These are phyloP conservation scores for Coprinellus micaceus DNA, from an alignment of 768 basidiomycete species.

Conservation along the genomic window DNA sequence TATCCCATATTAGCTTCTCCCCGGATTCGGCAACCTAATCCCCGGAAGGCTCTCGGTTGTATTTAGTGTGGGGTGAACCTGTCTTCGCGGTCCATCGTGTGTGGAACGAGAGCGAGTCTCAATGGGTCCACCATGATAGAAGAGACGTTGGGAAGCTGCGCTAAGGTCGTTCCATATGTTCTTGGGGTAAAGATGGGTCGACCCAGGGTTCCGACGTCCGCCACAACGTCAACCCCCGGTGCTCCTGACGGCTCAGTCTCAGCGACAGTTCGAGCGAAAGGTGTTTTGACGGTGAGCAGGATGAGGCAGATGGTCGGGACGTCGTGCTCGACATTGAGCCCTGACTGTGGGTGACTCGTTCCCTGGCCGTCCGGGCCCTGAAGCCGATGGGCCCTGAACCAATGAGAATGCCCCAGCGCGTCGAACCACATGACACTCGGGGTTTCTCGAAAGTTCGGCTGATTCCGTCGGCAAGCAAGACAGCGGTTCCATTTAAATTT, in stretches of 20 bases:
- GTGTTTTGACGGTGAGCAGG: not conserved
- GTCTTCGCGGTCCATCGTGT: too few species aligned
- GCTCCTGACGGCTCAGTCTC: too few species aligned
- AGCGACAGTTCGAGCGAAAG: not conserved
- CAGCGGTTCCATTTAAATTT: slow-evolving; percentile 16
- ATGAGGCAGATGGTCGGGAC: not conserved
- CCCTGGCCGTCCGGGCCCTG: too few species aligned
- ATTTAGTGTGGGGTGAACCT: too few species aligned
- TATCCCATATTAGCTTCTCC: not conserved
- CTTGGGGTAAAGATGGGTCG: too few species aligned
- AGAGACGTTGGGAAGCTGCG: too few species aligned
- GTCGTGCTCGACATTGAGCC: not conserved
- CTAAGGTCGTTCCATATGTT: too few species aligned
- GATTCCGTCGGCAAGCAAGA: slow-evolving; percentile 13
- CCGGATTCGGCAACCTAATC: slow-evolving; percentile 1
- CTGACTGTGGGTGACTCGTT: not conserved
- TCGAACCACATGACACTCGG: slow-evolving; percentile 21
- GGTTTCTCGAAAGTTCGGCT: slow-evolving; percentile 29
- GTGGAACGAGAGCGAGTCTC: too few species aligned
- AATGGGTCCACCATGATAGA: too few species aligned
- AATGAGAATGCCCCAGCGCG: slow-evolving; percentile 8
- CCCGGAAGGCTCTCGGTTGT: not conserved
- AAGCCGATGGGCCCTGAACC: not conserved
- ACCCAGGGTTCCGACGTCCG: too few species aligned
- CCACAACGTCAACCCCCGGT: too few species aligned